These are phyloP conservation scores for Trichoderma endophyticum DNA, from an alignment of 2,329 filamentous ascomycete genomes.

Conservation along the genomic window DNA sequence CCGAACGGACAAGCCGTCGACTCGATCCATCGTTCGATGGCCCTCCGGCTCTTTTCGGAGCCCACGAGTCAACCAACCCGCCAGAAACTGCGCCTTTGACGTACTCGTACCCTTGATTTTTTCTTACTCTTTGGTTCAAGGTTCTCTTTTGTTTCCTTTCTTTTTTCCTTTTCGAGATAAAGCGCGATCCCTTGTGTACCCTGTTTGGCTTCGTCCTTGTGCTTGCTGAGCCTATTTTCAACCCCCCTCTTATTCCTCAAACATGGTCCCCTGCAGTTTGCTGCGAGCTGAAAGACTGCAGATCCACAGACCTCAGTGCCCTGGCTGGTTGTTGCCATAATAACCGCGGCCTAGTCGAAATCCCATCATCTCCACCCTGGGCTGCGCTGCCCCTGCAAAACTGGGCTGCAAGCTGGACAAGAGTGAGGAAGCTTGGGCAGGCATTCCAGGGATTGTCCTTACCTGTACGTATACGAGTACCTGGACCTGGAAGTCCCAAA, in stretches of 20 bases:
- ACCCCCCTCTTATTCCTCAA: neutral
- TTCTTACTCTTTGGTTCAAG: neutral
- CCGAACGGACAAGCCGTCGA: slow-evolving; percentile 8
- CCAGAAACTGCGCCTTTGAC: neutral
- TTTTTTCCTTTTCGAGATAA: neutral
- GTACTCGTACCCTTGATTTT: neutral
- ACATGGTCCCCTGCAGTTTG: neutral
- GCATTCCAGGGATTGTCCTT: neutral
- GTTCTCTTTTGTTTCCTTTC: neutral
- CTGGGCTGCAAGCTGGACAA: slow-evolving; percentile 4
- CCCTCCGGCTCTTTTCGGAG: neutral
- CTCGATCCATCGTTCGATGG: slow-evolving; percentile 1
- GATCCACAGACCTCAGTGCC: slow-evolving; percentile 8
- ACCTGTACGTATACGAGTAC: neutral
- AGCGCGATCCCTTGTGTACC: neutral
- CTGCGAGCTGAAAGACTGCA: slow-evolving; percentile 10
- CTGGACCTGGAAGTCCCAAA: neutral
- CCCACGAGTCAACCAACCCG: neutral
- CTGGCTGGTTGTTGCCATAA: slow-evolving; percentile 5
- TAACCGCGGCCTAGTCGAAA: slow-evolving; percentile 5
- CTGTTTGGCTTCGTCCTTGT: neutral
- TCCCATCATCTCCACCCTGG: slow-evolving; percentile 3
- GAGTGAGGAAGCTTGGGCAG: neutral
- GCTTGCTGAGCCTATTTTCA: neutral
- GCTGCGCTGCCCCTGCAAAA: neutral